A percentile compares a stretch with the other conserved stretches of the same genome.
phyloP scores from a whole-genome alignment of 306 rosid genomes.

The Vicia sativa region DNA sequence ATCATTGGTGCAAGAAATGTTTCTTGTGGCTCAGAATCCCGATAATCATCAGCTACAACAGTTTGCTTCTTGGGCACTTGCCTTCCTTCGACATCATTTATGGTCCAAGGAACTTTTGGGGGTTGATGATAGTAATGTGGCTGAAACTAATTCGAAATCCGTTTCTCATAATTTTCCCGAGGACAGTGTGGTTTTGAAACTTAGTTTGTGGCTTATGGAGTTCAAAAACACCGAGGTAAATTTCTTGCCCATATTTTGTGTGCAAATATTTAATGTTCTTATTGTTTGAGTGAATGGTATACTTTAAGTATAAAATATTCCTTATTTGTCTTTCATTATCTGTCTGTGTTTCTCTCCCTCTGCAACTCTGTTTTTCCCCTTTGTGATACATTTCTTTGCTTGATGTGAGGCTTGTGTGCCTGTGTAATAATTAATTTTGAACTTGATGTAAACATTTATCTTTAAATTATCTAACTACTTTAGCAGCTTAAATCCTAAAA shows the following conservation, averaged over 20 bases:
- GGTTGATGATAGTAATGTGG: conserved; percentile 42
- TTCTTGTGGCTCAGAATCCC: conserved; percentile 88
- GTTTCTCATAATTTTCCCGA: conserved; percentile 66
- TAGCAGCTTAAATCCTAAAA: neutral
- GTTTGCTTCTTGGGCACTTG: conserved; percentile 84
- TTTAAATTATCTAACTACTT: neutral
- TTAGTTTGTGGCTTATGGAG: conserved; percentile 70
- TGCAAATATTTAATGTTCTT: conserved; percentile 28
- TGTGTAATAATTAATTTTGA: neutral
- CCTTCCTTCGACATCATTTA: conserved; percentile 71
- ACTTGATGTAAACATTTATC: conserved; percentile 6
- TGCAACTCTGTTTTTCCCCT: neutral
- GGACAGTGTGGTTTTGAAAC: conserved; percentile 69
- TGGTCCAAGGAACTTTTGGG: conserved; percentile 61
- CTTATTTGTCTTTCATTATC: conserved; percentile 6
- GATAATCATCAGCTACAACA: conserved; percentile 76
- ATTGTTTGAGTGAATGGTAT: conserved; percentile 12
- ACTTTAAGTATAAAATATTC: conserved; percentile 14
- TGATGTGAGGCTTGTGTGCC: conserved; percentile 12
- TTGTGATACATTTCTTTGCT: neutral
- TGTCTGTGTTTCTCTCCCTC: neutral
- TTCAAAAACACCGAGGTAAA: conserved; percentile 63
- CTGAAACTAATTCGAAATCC: conserved; percentile 51
- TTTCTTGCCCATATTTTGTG: conserved; percentile 36
- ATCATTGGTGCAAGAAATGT: conserved; percentile 83